Percentiles rank a stretch among this genome's conserved stretches.
Evolutionary conservation across 2,329 filamentous ascomycete genomes (phyloP).

Genomic region (Cladosporium oxysporum): DNA sequence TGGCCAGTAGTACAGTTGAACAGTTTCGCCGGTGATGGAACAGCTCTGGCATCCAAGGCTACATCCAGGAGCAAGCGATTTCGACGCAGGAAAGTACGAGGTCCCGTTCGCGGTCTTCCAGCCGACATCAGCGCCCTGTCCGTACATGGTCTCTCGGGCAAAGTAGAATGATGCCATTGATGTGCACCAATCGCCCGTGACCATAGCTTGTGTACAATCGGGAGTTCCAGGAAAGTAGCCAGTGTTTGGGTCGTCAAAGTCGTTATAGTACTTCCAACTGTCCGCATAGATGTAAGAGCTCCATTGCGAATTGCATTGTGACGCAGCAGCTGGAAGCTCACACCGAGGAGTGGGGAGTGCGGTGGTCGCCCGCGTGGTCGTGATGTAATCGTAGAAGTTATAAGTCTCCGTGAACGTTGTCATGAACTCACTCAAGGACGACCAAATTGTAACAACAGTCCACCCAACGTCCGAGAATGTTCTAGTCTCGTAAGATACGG

Average conservation of each 20-base stretch:
- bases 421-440: background rate
- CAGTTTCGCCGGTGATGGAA: constrained; percentile 25
- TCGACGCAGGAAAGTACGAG: constrained; percentile 22
- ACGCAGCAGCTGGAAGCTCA: background rate
- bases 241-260: background rate
- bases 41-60: constrained; percentile 26
- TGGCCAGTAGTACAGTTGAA: constrained; percentile 27
- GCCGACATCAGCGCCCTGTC: constrained; percentile 1
- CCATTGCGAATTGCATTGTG: constrained; percentile 6
- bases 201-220: constrained; percentile 3
- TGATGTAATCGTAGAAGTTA: background rate
- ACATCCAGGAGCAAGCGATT: constrained; percentile 23
- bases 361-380: background rate
- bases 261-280: background rate
- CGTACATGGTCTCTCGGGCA: background rate
- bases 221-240: background rate
- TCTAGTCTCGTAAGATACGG: background rate
- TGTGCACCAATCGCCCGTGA: background rate
- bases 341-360: background rate
- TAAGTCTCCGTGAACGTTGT: constrained; percentile 4
- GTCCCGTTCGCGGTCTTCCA: constrained; percentile 1
- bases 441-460: background rate
- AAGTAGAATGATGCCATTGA: constrained; percentile 11
- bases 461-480: background rate
- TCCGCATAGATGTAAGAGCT: constrained; percentile 9